Conservation (phyloP, 768 basidiomycete genomes). For the Fistulinella prunicolor region DNA sequence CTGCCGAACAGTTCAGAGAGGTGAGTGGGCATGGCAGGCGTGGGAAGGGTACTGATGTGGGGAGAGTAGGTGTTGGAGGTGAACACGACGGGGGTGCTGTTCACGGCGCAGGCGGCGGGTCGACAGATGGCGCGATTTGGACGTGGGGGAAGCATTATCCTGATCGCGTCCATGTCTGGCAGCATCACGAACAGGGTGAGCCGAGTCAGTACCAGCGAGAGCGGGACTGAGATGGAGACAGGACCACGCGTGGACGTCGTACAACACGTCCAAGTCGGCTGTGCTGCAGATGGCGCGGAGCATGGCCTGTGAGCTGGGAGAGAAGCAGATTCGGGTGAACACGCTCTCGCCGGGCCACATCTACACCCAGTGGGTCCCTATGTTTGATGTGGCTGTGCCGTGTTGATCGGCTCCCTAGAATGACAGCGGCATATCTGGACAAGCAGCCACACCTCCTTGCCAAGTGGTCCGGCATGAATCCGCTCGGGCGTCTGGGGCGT, state of each 20-base stretch:
- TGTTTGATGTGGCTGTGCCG: slow-evolving; percentile 25
- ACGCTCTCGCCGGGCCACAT: slow-evolving; percentile 75
- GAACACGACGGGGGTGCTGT: slow-evolving; percentile 61
- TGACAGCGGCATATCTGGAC: slow-evolving; percentile 74
- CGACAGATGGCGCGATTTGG: slow-evolving; percentile 52
- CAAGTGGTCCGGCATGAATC: slow-evolving; percentile 69
- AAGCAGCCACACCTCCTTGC: slow-evolving; percentile 56
- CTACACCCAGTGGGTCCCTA: slow-evolving; percentile 62
- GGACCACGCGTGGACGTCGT: slow-evolving; percentile 75
- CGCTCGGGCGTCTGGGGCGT: slow-evolving; percentile 66
- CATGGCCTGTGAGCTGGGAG: slow-evolving; percentile 78
- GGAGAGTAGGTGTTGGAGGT: slow-evolving; percentile 54
- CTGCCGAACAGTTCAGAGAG: slow-evolving; percentile 60
- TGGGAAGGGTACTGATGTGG: background rate
- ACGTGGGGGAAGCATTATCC: slow-evolving; percentile 51
- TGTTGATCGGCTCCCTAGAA: slow-evolving; percentile 38
- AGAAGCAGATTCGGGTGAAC: slow-evolving; percentile 66
- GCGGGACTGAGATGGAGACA: slow-evolving; percentile 21
- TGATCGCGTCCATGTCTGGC: slow-evolving; percentile 62
- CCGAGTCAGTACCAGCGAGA: background rate
- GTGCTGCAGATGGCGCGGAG: slow-evolving; percentile 79
- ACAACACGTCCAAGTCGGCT: slow-evolving; percentile 75
- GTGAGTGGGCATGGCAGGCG: slow-evolving; percentile 32
- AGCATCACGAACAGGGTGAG: slow-evolving; percentile 69
- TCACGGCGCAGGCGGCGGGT: slow-evolving; percentile 60